Evolutionary conservation across 495 filamentous ascomycete species (phyloP).

Genomic region (Barbatosphaeria neglecta): DNA sequence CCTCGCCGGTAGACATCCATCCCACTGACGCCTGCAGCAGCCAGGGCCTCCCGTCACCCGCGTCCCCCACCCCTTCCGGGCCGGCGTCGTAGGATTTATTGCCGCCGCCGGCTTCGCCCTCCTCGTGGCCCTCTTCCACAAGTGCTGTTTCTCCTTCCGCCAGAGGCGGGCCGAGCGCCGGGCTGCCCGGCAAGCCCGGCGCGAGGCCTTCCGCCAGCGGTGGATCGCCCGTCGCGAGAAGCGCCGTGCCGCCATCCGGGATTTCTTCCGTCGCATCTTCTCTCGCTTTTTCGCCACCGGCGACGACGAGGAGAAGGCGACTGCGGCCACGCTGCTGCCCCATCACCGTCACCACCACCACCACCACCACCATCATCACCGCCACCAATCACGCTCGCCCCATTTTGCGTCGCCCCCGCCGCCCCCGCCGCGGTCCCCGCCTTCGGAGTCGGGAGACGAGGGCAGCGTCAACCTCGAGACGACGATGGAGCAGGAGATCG

Average conservation of each 20-base stretch:
- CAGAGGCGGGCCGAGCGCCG: conserved; percentile 29
- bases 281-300: too few relatives aligned
- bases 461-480: conserved; percentile 16
- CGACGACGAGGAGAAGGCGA: conserved; percentile 22
- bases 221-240: conserved; percentile 5
- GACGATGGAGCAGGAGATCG: conserved; percentile 31
- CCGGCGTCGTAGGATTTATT: background rate
- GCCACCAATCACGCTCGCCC: background rate
- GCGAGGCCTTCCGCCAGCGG: conserved; percentile 25
- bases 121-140: conserved; percentile 8
- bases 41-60: background rate
- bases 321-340: conserved; percentile 18
- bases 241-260: conserved; percentile 3
- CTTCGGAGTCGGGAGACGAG: background rate
- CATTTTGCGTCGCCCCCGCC: background rate
- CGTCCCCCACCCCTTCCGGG: background rate
- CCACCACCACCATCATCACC: too few relatives aligned
- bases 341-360: too few relatives aligned
- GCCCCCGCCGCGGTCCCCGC: conserved; percentile 3
- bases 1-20: too few relatives aligned
- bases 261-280: conserved; percentile 8
- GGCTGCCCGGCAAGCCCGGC: conserved; percentile 23
- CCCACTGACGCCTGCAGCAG: too few relatives aligned
- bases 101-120: conserved; percentile 1
- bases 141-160: conserved; percentile 10